A percentile compares a stretch with the other conserved stretches of the same genome.
These are phyloP conservation scores for Scenedesmus sp. DNA, from an alignment of 163 green algal genomes.

Conservation along the genomic window DNA sequence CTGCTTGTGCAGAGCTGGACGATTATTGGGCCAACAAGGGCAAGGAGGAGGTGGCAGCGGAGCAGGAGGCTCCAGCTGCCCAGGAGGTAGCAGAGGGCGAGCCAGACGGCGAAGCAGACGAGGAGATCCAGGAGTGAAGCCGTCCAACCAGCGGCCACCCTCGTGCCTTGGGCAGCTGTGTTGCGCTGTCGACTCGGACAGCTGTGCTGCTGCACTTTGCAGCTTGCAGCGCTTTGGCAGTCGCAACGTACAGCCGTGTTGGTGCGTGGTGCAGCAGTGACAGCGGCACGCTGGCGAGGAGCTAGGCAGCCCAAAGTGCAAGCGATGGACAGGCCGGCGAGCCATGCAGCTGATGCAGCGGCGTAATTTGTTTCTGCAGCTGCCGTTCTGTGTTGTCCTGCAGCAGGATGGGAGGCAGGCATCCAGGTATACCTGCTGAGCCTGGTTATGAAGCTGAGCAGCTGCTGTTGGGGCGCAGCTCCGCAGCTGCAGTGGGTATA, in stretches of 20 bases:
- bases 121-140: conserved; percentile 41
- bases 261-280: not conserved
- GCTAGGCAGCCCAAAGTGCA: no score
- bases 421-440: no score
- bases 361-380: not conserved
- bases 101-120: conserved; percentile 18
- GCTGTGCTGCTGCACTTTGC: not conserved
- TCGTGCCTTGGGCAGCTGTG: not conserved
- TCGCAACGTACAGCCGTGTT: no score
- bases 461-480: not conserved
- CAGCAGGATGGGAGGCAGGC: no score
- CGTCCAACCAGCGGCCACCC: not conserved
- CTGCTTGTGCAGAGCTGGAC: conserved; percentile 32
- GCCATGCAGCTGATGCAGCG: not conserved
- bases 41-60: not conserved
- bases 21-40: conserved; percentile 38
- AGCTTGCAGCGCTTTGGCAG: conserved; percentile 20
- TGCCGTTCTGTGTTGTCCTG: not conserved
- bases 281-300: not conserved
- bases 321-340: no score
- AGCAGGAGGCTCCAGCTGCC: not conserved
- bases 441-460: no score
- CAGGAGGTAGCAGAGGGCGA: conserved; percentile 10
- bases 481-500: not conserved
- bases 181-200: not conserved